Evolutionary conservation across 495 filamentous ascomycete species (phyloP), one percentile per base, ranked within the genome.

Genomic region (Parathielavia hyrcaniae): DNA sequence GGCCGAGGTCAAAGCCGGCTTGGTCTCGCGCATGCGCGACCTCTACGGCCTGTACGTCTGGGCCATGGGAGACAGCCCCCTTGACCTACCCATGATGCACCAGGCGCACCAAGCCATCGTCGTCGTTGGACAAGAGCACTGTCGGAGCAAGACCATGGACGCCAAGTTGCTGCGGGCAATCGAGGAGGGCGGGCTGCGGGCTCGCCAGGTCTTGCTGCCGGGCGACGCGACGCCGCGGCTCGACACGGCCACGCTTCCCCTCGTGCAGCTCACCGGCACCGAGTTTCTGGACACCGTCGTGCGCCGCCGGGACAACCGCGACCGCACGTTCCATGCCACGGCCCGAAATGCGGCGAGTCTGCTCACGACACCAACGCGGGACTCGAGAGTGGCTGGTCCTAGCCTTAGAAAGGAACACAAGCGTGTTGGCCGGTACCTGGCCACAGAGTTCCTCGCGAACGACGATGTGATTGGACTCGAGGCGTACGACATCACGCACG

Each of bases 51-150:
- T 74, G 26, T 69, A 76, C 46, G 77, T 84, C 22, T 81, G 76
- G 67, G 84, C 82, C 0, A 83, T 87, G 63, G 83, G 86, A 53
- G 83, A 86, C 61, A 83, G 83, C 64, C 74, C 75, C 1, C 55
- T 85, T 34, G 85, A 87, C 64, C 30, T 87, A 23, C 66, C 69
- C 16, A 87, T 88, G 85, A 51, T 86, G 22, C 53, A 30, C 5
- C 61, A 69, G 46, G 82, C 84, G 32, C 63, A 87, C 64, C 56
- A 78, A 57, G 81, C 83, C 26, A 62, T 86, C 35, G 71, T 87
- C 16, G 77, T 87, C 1, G 81, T 83, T 22, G 81, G 83, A 22
- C 65, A 79, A 7, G 67, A 78, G 63, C 17, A 64, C 0, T 60
- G 52, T 2, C 75, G 83, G 54, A 87, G 83, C 68, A 77, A 72